Evolutionary conservation across 768 basidiomycete genomes (phyloP).

Genomic region (Termitomyces sp.): DNA sequence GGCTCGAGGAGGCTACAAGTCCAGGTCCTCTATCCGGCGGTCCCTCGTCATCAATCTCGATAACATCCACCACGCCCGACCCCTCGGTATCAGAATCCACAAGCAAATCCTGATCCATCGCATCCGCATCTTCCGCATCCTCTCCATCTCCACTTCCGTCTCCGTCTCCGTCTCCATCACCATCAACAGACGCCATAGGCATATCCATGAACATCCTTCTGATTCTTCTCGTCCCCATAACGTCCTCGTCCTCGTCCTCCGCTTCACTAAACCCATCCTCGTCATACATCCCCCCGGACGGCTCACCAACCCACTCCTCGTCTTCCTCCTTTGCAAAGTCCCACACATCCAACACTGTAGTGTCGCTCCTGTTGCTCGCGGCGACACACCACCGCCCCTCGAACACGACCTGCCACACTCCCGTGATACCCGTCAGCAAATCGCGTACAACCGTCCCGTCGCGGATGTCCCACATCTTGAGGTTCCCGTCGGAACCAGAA

Average conservation of each 20-base stretch:
- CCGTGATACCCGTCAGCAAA: constrained; percentile 85
- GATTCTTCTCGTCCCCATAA: constrained; percentile 20
- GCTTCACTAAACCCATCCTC: constrained; percentile 58
- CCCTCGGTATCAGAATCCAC: constrained; percentile 40
- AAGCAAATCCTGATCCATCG: constrained; percentile 71
- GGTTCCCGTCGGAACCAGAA: constrained; percentile 90
- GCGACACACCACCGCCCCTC: constrained; percentile 94
- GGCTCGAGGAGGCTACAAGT: neutral
- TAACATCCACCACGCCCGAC: constrained; percentile 23
- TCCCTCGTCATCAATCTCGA: constrained; percentile 23
- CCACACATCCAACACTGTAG: constrained; percentile 86
- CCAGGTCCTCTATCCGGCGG: constrained; percentile 13
- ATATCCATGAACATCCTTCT: constrained; percentile 15
- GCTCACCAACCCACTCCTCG: constrained; percentile 83
- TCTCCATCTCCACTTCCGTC: constrained; percentile 18
- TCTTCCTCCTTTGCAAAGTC: constrained; percentile 78
- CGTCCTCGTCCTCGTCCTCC: constrained; percentile 45
- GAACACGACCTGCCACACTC: constrained; percentile 98
- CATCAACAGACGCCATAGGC: constrained; percentile 6
- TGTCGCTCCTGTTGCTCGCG: constrained; percentile 78
- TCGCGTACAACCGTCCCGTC: constrained; percentile 87
- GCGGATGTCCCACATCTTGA: constrained; percentile 97
- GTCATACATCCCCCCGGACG: constrained; percentile 72
- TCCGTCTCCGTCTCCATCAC: constrained; percentile 18
- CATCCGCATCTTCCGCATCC: constrained; percentile 61